Evolutionary conservation across 2,329 filamentous ascomycete species (phyloP), one percentile per base, ranked within the genome.

Genomic region (Uncinocarpus reesii): DNA sequence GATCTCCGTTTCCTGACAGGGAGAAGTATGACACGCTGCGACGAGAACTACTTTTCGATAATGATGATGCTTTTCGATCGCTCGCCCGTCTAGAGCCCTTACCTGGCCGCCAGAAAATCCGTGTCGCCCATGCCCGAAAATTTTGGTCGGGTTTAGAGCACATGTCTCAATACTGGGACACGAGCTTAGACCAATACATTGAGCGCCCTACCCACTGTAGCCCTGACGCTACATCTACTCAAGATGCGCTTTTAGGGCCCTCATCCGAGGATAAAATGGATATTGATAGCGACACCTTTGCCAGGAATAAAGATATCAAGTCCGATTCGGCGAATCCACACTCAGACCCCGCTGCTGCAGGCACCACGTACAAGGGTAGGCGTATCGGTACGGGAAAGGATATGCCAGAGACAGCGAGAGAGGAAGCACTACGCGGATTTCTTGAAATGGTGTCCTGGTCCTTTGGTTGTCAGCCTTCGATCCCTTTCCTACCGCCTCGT

Each of bases 101-200:
- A 20, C 65, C 70, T 23, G 70, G 70, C 3, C 67, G 67, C 11
- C 62, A 67, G 47, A 69, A 71, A 15, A 66, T 76, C 4, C 69
- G 74, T 13, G 56, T 81, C 37, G 71, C 73, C 0, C 73, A 79
- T 54, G 71, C 76, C 50, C 69, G 78, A 45, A 78, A 76, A 48
- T 81, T 82, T 60, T 82, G 75, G 72, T 69, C 72, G 44, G 73
- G 70, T 2, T 65, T 82, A 45, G 75, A 80, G 54, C 72, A 71
- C 29, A 70, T 81, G 70, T 68, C 75, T 13, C 75, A 77, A 53
- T 81, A 79, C 57, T 82, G 79, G 78, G 79, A 82, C 57, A 69
- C 67, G 32, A 78, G 72, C 50, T 58, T 74, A 41, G 79, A 82
- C 55, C 62, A 78, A 24, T 79, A 79, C 58, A 71, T 70, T 49